A percentile compares a stretch with the other conserved stretches of the same genome.
Evolutionary conservation across 108 stramenopile species (phyloP).

Genomic region (Schizochytrium sp.): DNA sequence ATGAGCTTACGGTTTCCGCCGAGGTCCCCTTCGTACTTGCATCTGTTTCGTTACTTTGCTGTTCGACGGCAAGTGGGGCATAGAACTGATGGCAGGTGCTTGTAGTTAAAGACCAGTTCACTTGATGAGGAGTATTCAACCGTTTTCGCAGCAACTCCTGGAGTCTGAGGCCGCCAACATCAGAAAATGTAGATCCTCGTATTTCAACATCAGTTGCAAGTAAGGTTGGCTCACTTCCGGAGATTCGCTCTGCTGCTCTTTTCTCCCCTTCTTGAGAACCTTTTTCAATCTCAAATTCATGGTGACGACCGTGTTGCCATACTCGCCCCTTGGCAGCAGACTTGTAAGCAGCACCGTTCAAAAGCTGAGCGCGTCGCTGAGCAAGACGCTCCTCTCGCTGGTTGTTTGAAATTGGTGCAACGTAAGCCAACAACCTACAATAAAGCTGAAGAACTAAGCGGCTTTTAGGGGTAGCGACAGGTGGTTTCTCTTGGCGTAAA

Average conservation of each 20-base stretch:
- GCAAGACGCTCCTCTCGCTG: slow-evolving; percentile 9
- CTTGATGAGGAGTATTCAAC: background rate
- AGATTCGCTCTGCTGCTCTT: too few species aligned
- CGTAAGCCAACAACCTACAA: slow-evolving; percentile 30
- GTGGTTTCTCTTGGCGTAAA: background rate
- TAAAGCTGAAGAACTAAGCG: slow-evolving; percentile 19
- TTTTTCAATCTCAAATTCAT: background rate
- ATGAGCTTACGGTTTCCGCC: background rate
- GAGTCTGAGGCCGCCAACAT: slow-evolving; percentile 15
- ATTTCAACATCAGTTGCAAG: background rate
- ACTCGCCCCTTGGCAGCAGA: background rate
- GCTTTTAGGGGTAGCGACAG: background rate
- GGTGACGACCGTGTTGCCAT: background rate
- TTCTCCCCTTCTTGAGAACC: too few species aligned
- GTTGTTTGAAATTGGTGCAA: background rate
- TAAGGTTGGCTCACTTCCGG: background rate
- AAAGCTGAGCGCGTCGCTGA: background rate
- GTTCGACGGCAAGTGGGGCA: slow-evolving; percentile 30
- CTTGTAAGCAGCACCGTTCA: background rate
- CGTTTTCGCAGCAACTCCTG: slow-evolving; percentile 56
- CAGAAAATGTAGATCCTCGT: slow-evolving; percentile 46
- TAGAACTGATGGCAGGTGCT: slow-evolving; percentile 7
- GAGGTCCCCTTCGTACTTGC: background rate
- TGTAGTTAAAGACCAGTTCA: slow-evolving; percentile 20
- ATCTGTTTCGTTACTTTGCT: background rate